phyloP scores from a whole-genome alignment of 2,329 filamentous ascomycete genomes.

The Fusarium kyushuense region DNA sequence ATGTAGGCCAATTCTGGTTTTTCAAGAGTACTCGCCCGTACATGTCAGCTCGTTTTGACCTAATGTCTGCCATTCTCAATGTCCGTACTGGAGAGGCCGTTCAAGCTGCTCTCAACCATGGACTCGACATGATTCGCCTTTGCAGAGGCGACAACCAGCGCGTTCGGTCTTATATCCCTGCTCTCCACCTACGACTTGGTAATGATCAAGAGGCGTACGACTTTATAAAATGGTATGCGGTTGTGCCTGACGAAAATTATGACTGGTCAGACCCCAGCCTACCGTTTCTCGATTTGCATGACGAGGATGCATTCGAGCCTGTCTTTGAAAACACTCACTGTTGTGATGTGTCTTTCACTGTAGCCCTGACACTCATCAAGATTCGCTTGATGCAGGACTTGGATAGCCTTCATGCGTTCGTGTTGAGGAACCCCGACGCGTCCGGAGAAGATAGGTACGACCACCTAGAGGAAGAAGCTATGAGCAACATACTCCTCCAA shows the following conservation, averaged over 20 bases:
- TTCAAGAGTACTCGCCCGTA: constrained; percentile 19
- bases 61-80: constrained; percentile 5
- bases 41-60: constrained; percentile 6
- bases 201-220: constrained; percentile 20
- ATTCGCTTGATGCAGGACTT: constrained; percentile 22
- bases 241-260: neutral
- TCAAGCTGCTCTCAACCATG: neutral
- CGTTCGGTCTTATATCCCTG: constrained; percentile 4
- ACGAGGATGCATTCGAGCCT: constrained; percentile 11
- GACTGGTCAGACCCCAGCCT: constrained; percentile 5
- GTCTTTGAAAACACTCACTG: neutral
- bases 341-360: neutral
- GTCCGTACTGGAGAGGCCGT: constrained; percentile 18
- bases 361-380: constrained; percentile 24
- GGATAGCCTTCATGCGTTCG: neutral
- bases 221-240: constrained; percentile 28
- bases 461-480: constrained; percentile 14
- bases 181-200: constrained; percentile 12
- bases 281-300: constrained; percentile 13
- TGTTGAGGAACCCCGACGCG: neutral
- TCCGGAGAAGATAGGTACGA: neutral
- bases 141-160: constrained; percentile 12
- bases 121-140: constrained; percentile 5
- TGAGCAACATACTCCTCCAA: constrained; percentile 15
- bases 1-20: neutral